Conservation (phyloP, 441 rosid genomes). For the Sinapis alba region DNA sequence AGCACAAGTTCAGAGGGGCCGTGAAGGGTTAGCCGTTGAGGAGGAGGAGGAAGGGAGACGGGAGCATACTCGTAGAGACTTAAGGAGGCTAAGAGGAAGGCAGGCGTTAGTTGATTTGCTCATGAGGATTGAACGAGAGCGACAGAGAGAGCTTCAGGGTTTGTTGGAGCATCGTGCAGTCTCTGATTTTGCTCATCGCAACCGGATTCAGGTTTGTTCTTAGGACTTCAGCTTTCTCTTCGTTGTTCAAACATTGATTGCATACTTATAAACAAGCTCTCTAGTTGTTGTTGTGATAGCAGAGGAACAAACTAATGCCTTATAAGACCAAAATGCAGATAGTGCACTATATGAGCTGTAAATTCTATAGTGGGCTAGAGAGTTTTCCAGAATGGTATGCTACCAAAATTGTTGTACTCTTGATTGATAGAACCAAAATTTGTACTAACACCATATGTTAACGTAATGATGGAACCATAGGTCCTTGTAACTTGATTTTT, state of each 20-base stretch:
- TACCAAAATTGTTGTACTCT: neutral
- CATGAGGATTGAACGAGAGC: constrained; percentile 13
- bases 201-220: constrained; percentile 8
- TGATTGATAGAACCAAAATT: neutral
- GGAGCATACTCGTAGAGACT: constrained; percentile 8
- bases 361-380: neutral
- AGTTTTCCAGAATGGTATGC: neutral
- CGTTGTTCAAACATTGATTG: neutral
- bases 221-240: neutral
- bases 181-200: constrained; percentile 14
- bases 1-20: neutral
- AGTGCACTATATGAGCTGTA: neutral
- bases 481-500: neutral
- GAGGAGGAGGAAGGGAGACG: neutral
- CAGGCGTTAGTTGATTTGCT: constrained; percentile 11
- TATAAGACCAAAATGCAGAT: constrained; percentile 1
- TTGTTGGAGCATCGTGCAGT: constrained; percentile 16
- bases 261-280: no score
- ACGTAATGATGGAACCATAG: neutral
- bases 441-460: neutral
- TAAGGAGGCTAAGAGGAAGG: constrained; percentile 3
- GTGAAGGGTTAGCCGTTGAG: constrained; percentile 1
- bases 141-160: constrained; percentile 8
- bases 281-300: no score
- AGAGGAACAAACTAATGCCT: neutral